A percentile compares a stretch with the other conserved stretches of the same genome.
Evolutionary conservation across 495 filamentous ascomycete species (phyloP).

Genomic region (Xylaria nigripes): DNA sequence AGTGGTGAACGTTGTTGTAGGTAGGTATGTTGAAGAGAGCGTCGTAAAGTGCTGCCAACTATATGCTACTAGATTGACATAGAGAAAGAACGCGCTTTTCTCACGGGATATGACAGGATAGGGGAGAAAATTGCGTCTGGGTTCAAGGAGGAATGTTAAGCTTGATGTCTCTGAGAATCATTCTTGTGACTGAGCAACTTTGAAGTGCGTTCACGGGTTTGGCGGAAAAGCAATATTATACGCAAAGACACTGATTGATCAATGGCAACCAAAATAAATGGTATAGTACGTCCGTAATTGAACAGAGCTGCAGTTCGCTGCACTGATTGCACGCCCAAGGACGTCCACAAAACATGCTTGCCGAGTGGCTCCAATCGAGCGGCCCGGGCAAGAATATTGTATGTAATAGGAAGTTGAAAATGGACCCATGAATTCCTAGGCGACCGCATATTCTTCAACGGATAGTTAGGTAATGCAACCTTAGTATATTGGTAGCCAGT

Average conservation of each 20-base stretch:
- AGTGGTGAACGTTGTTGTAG: no score
- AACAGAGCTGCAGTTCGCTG: neutral
- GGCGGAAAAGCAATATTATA: slow-evolving; percentile 1
- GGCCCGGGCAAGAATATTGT: neutral
- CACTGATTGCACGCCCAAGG: neutral
- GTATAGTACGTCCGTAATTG: no score
- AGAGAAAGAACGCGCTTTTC: neutral
- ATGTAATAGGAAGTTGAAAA: neutral
- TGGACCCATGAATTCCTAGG: neutral
- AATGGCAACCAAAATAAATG: neutral
- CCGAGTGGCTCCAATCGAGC: slow-evolving; percentile 5
- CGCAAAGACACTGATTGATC: slow-evolving; percentile 1
- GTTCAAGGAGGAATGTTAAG: neutral
- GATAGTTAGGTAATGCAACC: slow-evolving; percentile 5
- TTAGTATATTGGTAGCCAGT: slow-evolving; percentile 2
- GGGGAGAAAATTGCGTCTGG: neutral
- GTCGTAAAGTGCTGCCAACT: neutral
- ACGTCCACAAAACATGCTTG: neutral
- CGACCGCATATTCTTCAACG: slow-evolving; percentile 2
- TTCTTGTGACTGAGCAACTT: neutral
- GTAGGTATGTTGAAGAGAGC: neutral
- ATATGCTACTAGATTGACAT: neutral
- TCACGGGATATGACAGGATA: neutral
- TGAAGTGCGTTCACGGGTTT: neutral
- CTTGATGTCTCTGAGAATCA: neutral